phyloP scores from a whole-genome alignment of 306 rosid species.

The Medicago ruthenica region DNA sequence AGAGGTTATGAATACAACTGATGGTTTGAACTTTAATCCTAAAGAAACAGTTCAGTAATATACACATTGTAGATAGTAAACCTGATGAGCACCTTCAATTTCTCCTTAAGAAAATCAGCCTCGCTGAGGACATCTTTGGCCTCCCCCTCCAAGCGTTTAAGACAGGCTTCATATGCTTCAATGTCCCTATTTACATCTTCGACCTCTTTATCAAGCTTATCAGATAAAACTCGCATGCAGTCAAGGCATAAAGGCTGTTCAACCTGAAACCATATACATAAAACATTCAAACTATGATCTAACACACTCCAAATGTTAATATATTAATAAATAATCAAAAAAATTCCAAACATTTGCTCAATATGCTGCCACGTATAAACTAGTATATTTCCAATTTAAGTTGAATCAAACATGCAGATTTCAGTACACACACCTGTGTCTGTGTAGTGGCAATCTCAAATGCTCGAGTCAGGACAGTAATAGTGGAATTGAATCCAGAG shows the following conservation, averaged over 20 bases:
- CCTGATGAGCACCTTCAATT: constrained; percentile 68
- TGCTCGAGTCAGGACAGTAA: constrained; percentile 78
- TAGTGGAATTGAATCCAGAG: constrained; percentile 80
- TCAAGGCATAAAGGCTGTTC: constrained; percentile 98
- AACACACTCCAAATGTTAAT: background rate
- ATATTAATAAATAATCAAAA: background rate
- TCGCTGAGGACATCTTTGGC: constrained; percentile 81
- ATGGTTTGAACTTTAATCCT: constrained; percentile 15
- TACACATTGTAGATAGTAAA: constrained; percentile 34
- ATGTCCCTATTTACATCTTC: constrained; percentile 93
- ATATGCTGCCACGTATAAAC: background rate
- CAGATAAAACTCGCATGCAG: constrained; percentile 92
- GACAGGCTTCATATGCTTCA: constrained; percentile 88
- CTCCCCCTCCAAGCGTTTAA: constrained; percentile 87
- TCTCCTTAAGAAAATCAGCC: constrained; percentile 94
- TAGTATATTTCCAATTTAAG: background rate
- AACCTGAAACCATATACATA: constrained; percentile 62
- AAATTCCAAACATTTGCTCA: background rate
- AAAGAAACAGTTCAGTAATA: constrained; percentile 27
- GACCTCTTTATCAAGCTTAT: constrained; percentile 92
- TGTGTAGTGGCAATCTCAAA: constrained; percentile 95
- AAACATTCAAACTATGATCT: constrained; percentile 13
- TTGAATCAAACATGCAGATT: constrained; percentile 2
- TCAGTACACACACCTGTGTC: constrained; percentile 70
- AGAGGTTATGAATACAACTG: constrained; percentile 1